Percentiles rank a stretch among this genome's conserved stretches.
phyloP scores from a whole-genome alignment of 2,329 filamentous ascomycete species.

The Aspergillus amoenus region DNA sequence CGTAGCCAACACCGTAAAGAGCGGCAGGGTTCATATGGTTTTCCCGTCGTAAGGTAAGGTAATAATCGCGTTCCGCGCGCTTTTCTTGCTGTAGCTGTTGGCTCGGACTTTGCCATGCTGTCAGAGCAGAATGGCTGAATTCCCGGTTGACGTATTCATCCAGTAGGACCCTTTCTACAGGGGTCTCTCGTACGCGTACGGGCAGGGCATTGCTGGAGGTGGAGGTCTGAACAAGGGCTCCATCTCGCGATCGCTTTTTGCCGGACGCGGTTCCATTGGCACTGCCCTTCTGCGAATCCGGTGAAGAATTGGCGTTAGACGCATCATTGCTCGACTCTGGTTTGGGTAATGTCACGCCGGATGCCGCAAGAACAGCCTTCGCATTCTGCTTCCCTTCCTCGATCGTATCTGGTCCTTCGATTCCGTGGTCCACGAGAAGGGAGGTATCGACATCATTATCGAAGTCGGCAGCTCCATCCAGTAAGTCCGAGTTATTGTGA shows the following conservation, averaged over 20 bases:
- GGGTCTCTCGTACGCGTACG: slow-evolving; percentile 42
- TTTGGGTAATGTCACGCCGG: slow-evolving; percentile 35
- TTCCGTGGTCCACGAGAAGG: slow-evolving; percentile 22
- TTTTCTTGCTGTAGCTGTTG: slow-evolving; percentile 62
- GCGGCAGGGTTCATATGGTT: slow-evolving; percentile 57
- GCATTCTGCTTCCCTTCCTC: slow-evolving; percentile 61
- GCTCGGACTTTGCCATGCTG: slow-evolving; percentile 52
- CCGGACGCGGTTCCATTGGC: slow-evolving; percentile 52
- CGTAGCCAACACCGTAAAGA: slow-evolving; percentile 72
- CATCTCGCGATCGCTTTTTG: slow-evolving; percentile 61
- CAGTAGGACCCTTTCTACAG: slow-evolving; percentile 53
- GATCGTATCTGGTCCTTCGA: slow-evolving; percentile 47
- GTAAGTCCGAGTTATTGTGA: slow-evolving; percentile 27
- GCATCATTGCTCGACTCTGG: slow-evolving; percentile 30
- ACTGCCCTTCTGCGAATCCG: slow-evolving; percentile 32
- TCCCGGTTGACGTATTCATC: slow-evolving; percentile 67
- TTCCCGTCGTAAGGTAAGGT: slow-evolving; percentile 63
- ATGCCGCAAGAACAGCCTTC: slow-evolving; percentile 58
- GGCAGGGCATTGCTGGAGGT: slow-evolving; percentile 29
- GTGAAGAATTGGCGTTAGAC: slow-evolving; percentile 27
- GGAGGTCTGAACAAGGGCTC: slow-evolving; percentile 51
- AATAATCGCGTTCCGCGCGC: slow-evolving; percentile 68
- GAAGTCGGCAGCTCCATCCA: slow-evolving; percentile 20
- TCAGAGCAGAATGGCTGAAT: slow-evolving; percentile 57
- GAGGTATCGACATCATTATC: slow-evolving; percentile 23